phyloP scores from a whole-genome alignment of 2,329 filamentous ascomycete species.

The Penicillium brevicompactum region DNA sequence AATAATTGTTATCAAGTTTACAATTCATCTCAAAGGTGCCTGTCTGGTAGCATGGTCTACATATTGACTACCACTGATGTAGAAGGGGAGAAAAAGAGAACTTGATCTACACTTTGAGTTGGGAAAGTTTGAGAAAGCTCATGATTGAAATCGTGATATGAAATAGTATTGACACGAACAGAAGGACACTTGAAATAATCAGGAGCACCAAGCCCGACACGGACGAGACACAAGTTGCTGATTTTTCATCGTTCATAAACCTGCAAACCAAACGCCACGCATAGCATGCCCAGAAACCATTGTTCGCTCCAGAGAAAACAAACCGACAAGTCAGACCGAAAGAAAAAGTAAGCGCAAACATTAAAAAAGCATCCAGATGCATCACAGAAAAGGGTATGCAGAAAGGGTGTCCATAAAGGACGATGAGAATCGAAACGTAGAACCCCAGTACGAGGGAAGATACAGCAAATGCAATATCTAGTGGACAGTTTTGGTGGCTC shows the following conservation, averaged over 20 bases:
- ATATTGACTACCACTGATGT: too few relatives aligned
- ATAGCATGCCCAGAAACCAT: conserved; percentile 27
- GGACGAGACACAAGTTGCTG: conserved; percentile 19
- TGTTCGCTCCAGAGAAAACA: conserved; percentile 25
- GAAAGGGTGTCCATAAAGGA: conserved; percentile 17
- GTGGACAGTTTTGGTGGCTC: conserved; percentile 28
- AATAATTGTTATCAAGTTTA: too few relatives aligned
- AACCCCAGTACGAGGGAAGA: conserved; percentile 4
- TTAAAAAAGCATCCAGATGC: conserved; percentile 24
- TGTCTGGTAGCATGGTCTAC: too few relatives aligned
- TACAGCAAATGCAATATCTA: conserved; percentile 7
- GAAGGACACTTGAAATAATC: conserved; percentile 9
- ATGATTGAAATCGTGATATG: conserved; percentile 23
- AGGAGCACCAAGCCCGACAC: conserved; percentile 10
- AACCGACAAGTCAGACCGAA: conserved; percentile 13
- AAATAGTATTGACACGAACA: conserved; percentile 21
- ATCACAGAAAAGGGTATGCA: conserved; percentile 25
- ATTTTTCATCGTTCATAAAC: conserved; percentile 20
- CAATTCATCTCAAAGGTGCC: too few relatives aligned
- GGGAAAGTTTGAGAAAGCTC: conserved; percentile 5
- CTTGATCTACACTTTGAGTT: not conserved
- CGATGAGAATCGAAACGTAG: conserved; percentile 22
- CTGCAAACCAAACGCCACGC: conserved; percentile 30
- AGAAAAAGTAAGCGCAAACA: conserved; percentile 12
- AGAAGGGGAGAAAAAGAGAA: not conserved